Evolutionary conservation across 2,329 filamentous ascomycete species (phyloP), one percentile per base, ranked within the genome.

Genomic region (Pyrenochaeta sp.): DNA sequence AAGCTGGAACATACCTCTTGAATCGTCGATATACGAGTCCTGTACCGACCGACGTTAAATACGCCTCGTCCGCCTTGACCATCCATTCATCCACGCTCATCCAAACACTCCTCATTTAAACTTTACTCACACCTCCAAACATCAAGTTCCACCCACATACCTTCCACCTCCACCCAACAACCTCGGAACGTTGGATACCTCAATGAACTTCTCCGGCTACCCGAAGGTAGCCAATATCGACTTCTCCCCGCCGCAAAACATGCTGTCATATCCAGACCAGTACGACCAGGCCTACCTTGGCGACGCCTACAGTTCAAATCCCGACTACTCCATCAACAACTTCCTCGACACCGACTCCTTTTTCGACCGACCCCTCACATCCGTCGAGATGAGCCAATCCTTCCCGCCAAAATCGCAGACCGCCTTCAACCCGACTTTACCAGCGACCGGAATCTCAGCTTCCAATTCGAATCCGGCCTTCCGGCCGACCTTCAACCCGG

Each of bases 271-370:
- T 27, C 49, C 52, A 9, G 56, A 63, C 8, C 37, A 53, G 11
- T 55, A 61, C 41, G 61, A 65, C 39, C 60, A 53, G 41, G 45
- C 56, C 6, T 67, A 64, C 41, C 35, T 61, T 24, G 43, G 45
- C 27, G 59, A 65, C 43, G 42, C 44, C 6, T 67, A 59, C 48
- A 55, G 51, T 9, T 35, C 46, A 18, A 48, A 41, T 17, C 54
- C 61, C 14, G 53, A 67, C 38, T 52, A 61, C 46, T 51, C 62
- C 7, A 41, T 66, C 42, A 57, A 60, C 21, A 44, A 55, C 20
- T 67, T 63, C 44, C 56, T 71, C 45, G 58, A 68, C 45, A 41
- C 51, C 22, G 58, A 67, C 15, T 42, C 47, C 9, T 56, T 61
- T 35, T 58, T 64, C 38, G 55, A 63, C 35, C 59, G 54, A 38